phyloP scores from a whole-genome alignment of 2,329 filamentous ascomycete genomes.

The Pyrenochaeta sp. region DNA sequence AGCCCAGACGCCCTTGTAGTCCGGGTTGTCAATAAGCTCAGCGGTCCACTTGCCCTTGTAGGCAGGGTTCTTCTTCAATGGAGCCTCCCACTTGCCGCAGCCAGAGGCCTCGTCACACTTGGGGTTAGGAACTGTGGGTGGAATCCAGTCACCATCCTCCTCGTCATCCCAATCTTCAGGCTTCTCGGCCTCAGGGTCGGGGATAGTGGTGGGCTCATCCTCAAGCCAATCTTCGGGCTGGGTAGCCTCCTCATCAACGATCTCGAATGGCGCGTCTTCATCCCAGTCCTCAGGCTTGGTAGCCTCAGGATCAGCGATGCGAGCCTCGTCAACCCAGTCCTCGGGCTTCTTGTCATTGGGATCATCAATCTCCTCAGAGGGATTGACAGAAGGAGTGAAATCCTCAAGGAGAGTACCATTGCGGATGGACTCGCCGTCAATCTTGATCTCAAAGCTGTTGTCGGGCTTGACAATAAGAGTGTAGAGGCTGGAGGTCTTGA shows the following conservation, averaged over 20 bases:
- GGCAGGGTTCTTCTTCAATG: slow-evolving; percentile 90
- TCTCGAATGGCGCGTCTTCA: slow-evolving; percentile 96
- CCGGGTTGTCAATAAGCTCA: slow-evolving; percentile 93
- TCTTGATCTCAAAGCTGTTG: slow-evolving; percentile 92
- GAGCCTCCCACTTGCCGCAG: slow-evolving; percentile 91
- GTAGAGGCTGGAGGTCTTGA: slow-evolving; percentile 94
- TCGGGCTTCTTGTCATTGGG: slow-evolving; percentile 91
- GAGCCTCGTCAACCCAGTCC: slow-evolving; percentile 93
- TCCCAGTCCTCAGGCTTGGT: slow-evolving; percentile 99
- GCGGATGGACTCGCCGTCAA: slow-evolving; percentile 89
- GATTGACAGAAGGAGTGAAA: slow-evolving; percentile 94
- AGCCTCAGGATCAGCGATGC: slow-evolving; percentile 90
- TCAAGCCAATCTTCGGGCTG: slow-evolving; percentile 97
- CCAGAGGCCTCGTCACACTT: slow-evolving; percentile 94
- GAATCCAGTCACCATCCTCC: slow-evolving; percentile 97
- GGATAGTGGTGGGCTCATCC: slow-evolving; percentile 80
- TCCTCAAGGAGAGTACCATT: slow-evolving; percentile 92
- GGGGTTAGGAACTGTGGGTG: slow-evolving; percentile 91
- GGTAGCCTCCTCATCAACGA: slow-evolving; percentile 90
- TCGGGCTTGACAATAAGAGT: slow-evolving; percentile 96
- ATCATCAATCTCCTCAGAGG: slow-evolving; percentile 92
- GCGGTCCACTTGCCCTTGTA: slow-evolving; percentile 99
- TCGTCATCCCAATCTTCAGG: slow-evolving; percentile 99
- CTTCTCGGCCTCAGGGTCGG: slow-evolving; percentile 96
- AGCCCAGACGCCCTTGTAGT: slow-evolving; percentile 95